Percentiles rank a stretch among this genome's conserved stretches.
Evolutionary conservation across 176 grass and related monocot species (phyloP).

Genomic region (Triticum urartu): DNA sequence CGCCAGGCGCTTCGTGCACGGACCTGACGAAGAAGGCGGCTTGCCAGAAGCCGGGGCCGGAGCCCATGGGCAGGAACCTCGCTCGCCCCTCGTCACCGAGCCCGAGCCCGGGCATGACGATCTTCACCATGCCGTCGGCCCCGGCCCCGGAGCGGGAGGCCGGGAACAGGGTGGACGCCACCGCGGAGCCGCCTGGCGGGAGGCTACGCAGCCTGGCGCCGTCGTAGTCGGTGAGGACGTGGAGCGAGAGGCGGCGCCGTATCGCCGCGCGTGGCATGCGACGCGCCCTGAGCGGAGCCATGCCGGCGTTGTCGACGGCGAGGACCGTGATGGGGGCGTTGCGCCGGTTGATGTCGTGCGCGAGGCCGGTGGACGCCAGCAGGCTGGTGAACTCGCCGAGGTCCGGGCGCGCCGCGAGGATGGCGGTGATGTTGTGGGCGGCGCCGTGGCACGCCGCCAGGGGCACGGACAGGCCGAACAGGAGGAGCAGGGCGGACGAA

Average conservation of each 20-base stretch:
- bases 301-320: constrained; percentile 42
- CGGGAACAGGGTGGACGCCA: constrained; percentile 46
- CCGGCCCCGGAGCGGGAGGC: constrained; percentile 43
- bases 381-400: constrained; percentile 52
- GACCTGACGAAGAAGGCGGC: constrained; percentile 40
- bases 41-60: neutral
- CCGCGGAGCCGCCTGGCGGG: constrained; percentile 10
- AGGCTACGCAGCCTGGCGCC: constrained; percentile 49
- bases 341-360: constrained; percentile 42
- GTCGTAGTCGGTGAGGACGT: constrained; percentile 64
- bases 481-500: neutral
- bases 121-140: constrained; percentile 40
- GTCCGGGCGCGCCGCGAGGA: constrained; percentile 47
- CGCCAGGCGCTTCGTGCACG: constrained; percentile 42
- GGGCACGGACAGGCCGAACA: neutral
- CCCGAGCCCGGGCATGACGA: constrained; percentile 15
- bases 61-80: constrained; percentile 36
- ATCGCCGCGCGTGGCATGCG: constrained; percentile 32
- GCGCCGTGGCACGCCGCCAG: neutral
- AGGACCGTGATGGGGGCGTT: constrained; percentile 57
- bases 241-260: constrained; percentile 51
- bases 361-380: constrained; percentile 46
- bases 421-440: constrained; percentile 65
- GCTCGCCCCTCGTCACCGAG: too few relatives aligned
- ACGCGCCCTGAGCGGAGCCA: constrained; percentile 26